phyloP scores from a whole-genome alignment of 495 filamentous ascomycete species.

The Trichoderma erinaceum region DNA sequence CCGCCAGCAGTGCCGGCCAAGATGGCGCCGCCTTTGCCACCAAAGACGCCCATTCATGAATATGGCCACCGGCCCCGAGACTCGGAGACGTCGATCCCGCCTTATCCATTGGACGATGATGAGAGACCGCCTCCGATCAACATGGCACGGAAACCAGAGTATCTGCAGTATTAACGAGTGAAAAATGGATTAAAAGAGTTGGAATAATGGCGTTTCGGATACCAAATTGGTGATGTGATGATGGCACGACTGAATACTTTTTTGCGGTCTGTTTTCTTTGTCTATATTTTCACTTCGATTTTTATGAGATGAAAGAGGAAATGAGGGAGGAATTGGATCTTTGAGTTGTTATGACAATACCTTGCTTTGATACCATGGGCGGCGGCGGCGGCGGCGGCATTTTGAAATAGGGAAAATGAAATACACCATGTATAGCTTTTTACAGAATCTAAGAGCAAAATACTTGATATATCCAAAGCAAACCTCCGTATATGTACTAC shows the following conservation, averaged over 20 bases:
- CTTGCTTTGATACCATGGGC: slow-evolving; percentile 1
- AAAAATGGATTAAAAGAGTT: background rate
- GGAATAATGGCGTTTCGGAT: background rate
- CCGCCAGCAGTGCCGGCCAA: slow-evolving; percentile 81
- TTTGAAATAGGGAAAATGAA: background rate
- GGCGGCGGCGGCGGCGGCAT: slow-evolving; percentile 8
- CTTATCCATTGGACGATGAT: slow-evolving; percentile 78
- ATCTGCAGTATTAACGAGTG: slow-evolving; percentile 29
- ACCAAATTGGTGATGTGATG: background rate
- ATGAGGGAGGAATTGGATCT: background rate
- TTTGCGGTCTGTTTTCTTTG: background rate
- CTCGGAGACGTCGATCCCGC: slow-evolving; percentile 30
- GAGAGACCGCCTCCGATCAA: slow-evolving; percentile 78
- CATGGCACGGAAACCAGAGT: slow-evolving; percentile 78
- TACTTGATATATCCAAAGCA: too few species aligned
- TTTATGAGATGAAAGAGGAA: too few species aligned
- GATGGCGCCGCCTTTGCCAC: slow-evolving; percentile 78
- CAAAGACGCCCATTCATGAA: slow-evolving; percentile 72
- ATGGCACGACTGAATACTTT: background rate
- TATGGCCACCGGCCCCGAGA: slow-evolving; percentile 10
- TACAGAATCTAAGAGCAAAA: too few species aligned
- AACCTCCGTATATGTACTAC: too few species aligned
- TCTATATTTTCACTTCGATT: too few species aligned
- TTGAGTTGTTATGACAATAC: too few species aligned
- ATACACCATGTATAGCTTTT: background rate